These are phyloP conservation scores for Pseudopithomyces maydicus DNA, from an alignment of 2,329 filamentous ascomycete species.

Conservation along the genomic window DNA sequence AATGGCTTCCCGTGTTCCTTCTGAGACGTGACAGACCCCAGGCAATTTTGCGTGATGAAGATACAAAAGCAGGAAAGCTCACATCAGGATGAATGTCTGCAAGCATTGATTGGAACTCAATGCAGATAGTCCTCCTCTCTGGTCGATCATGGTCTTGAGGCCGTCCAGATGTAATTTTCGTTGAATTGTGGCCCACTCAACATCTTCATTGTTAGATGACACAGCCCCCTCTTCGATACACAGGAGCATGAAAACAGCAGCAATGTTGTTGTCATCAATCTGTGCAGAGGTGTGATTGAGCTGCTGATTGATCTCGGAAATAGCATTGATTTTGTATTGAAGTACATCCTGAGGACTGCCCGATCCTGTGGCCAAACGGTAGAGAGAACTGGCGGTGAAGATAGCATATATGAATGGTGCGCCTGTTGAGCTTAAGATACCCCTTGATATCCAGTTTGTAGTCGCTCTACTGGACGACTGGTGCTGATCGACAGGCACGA, in stretches of 20 bases:
- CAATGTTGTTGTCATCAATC: slow-evolving; percentile 38
- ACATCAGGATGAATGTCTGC: slow-evolving; percentile 41
- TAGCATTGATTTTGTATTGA: slow-evolving; percentile 32
- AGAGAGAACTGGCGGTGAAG: slow-evolving; percentile 30
- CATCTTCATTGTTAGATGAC: slow-evolving; percentile 20
- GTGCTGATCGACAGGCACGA: slow-evolving; percentile 36
- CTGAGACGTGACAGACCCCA: no score
- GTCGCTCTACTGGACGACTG: slow-evolving; percentile 22
- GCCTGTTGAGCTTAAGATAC: slow-evolving; percentile 27
- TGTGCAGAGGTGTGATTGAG: slow-evolving; percentile 26
- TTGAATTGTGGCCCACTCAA: slow-evolving; percentile 25
- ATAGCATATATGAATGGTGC: slow-evolving; percentile 38
- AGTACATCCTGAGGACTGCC: slow-evolving; percentile 13
- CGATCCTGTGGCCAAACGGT: slow-evolving; percentile 21
- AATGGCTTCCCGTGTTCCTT: no score
- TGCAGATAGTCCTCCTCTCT: slow-evolving; percentile 38
- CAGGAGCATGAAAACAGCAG: slow-evolving; percentile 39
- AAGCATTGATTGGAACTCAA: slow-evolving; percentile 33
- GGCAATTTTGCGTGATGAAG: neutral
- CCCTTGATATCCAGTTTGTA: slow-evolving; percentile 31
- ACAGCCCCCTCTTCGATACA: slow-evolving; percentile 37
- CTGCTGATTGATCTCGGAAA: slow-evolving; percentile 35
- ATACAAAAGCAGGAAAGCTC: slow-evolving; percentile 11
- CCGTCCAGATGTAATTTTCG: slow-evolving; percentile 35
- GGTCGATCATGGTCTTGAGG: slow-evolving; percentile 37